These are phyloP conservation scores for Paragyromitra xinjiangensis DNA, from an alignment of 495 filamentous ascomycete species.

Conservation along the genomic window DNA sequence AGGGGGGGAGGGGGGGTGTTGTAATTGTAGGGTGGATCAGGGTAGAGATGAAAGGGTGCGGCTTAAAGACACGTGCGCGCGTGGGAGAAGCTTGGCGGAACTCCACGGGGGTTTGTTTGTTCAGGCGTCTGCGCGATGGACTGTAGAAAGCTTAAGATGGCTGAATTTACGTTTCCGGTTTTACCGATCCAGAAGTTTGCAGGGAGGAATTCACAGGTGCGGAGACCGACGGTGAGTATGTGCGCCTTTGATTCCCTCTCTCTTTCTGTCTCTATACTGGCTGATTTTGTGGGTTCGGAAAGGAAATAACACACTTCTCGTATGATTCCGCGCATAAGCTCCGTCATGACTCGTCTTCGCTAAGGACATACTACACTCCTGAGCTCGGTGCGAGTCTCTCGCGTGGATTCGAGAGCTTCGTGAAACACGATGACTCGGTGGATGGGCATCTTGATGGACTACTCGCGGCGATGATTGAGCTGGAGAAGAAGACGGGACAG, in stretches of 20 bases:
- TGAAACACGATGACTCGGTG: conserved; percentile 77
- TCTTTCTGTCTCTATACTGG: background rate
- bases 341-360: conserved; percentile 75
- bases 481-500: conserved; percentile 73
- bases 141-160: background rate
- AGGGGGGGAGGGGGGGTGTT: background rate
- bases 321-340: conserved; percentile 85
- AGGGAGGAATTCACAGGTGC: conserved; percentile 23
- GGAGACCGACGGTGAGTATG: conserved; percentile 28
- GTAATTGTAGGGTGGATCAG: background rate
- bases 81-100: conserved; percentile 14
- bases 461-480: conserved; percentile 74
- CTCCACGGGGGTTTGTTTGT: background rate
- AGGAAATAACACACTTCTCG: conserved; percentile 80
- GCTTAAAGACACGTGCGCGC: conserved; percentile 28
- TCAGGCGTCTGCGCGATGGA: background rate
- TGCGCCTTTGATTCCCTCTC: background rate
- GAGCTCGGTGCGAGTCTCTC: conserved; percentile 75
- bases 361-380: conserved; percentile 89
- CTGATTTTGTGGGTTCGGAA: background rate
- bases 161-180: background rate
- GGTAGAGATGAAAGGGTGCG: background rate
- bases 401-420: conserved; percentile 80
- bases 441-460: conserved; percentile 92
- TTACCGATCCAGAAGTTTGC: conserved; percentile 19